phyloP scores from a whole-genome alignment of 768 basidiomycete species.

The Lyophyllum shimeji region DNA sequence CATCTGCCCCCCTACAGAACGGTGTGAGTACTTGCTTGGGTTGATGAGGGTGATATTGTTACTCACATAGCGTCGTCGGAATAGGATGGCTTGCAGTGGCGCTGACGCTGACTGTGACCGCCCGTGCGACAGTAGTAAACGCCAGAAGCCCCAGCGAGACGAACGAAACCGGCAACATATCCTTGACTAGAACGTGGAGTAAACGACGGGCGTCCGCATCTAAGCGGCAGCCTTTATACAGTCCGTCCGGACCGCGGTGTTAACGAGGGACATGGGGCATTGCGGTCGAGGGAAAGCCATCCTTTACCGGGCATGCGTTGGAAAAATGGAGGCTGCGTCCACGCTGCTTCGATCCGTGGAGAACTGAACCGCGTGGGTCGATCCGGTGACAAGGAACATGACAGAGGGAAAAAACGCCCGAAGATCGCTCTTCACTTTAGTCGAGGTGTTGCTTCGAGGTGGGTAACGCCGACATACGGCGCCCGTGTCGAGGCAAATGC shows the following conservation, averaged over 20 bases:
- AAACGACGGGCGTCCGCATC: not conserved
- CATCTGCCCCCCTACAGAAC: constrained; percentile 30
- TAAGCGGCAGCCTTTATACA: not conserved
- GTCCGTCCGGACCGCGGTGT: constrained; percentile 7
- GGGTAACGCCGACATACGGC: not conserved
- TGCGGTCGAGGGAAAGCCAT: not conserved
- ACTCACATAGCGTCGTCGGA: constrained; percentile 30
- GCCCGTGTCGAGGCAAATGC: not conserved
- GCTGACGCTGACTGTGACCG: constrained; percentile 27
- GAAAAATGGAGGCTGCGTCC: not conserved
- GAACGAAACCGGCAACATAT: constrained; percentile 5
- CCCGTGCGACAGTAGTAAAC: constrained; percentile 10
- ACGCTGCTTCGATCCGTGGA: not conserved
- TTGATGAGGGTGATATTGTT: not conserved
- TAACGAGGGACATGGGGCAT: not conserved
- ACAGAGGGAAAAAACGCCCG: not conserved
- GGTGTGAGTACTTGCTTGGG: not conserved
- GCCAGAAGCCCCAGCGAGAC: constrained; percentile 9
- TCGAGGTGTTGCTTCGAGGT: not conserved
- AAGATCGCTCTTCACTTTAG: not conserved
- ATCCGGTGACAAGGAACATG: constrained; percentile 2
- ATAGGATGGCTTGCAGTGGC: constrained; percentile 29
- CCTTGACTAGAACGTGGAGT: not conserved
- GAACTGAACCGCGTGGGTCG: not conserved
- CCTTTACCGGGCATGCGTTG: not conserved